Conservation (phyloP, 345 rosid species). For the Rhodamnia rubescens region DNA sequence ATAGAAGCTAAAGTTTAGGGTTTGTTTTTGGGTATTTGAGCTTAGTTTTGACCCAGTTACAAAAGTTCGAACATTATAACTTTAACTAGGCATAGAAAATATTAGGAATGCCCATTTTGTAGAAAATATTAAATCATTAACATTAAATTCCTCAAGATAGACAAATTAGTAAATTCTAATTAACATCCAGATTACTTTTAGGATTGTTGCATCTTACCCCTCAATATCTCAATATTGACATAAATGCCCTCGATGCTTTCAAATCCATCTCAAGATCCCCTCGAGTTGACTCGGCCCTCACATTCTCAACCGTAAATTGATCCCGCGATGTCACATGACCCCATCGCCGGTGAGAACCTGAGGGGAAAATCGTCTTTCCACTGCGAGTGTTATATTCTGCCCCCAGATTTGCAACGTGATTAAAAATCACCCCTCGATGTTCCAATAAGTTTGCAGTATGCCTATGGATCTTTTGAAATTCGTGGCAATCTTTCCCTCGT, state of each 20-base stretch:
- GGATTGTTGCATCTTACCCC: not conserved
- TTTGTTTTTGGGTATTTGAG: no score
- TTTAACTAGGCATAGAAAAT: not conserved
- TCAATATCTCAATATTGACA: not conserved
- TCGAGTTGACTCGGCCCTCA: not conserved
- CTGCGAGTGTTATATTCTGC: not conserved
- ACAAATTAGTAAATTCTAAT: not conserved
- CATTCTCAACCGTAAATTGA: not conserved
- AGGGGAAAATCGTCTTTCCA: not conserved
- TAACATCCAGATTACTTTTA: not conserved
- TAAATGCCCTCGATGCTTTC: not conserved
- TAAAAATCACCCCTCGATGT: no score
- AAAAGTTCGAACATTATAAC: not conserved
- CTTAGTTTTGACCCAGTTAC: no score
- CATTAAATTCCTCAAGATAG: not conserved
- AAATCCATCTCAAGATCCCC: not conserved
- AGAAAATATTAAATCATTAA: not conserved
- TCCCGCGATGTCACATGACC: not conserved
- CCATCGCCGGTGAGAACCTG: not conserved
- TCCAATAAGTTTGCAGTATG: not conserved
- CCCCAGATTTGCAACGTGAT: not conserved
- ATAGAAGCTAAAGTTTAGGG: no score
- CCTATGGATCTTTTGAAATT: not conserved
- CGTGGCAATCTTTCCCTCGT: not conserved
- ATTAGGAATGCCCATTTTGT: not conserved